Evolutionary conservation across 768 basidiomycete genomes (phyloP).

Genomic region (Agaricus subrufescens): DNA sequence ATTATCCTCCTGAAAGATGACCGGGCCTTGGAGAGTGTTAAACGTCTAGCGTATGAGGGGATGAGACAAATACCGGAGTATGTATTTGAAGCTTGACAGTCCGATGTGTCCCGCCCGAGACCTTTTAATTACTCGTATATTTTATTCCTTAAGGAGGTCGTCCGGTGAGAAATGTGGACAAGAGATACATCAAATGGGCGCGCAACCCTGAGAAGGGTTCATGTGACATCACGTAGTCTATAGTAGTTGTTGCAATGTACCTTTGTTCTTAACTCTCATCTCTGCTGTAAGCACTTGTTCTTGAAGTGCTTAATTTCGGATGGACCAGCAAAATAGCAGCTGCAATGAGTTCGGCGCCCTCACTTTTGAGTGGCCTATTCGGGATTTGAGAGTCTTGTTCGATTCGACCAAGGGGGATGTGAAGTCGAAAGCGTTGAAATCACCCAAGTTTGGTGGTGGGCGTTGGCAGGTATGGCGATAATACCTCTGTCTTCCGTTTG

Average conservation of each 20-base stretch:
- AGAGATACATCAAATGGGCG: too few relatives aligned
- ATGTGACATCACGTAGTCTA: too few relatives aligned
- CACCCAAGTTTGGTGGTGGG: constrained; percentile 70
- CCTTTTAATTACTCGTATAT: too few relatives aligned
- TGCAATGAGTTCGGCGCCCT: constrained; percentile 50
- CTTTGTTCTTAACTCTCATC: not conserved
- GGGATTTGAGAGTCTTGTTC: constrained; percentile 66
- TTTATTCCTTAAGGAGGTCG: too few relatives aligned
- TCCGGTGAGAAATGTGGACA: too few relatives aligned
- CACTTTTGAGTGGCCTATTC: constrained; percentile 76
- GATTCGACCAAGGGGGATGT: constrained; percentile 75
- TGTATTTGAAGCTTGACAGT: too few relatives aligned
- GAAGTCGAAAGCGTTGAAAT: constrained; percentile 77
- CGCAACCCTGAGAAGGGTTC: too few relatives aligned
- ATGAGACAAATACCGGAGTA: too few relatives aligned
- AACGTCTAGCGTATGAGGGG: too few relatives aligned
- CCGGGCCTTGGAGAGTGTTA: too few relatives aligned
- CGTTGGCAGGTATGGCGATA: constrained; percentile 57
- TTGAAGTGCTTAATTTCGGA: not conserved
- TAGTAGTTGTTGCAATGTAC: not conserved
- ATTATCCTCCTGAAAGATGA: too few relatives aligned
- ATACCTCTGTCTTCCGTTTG: not conserved
- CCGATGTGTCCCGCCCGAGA: too few relatives aligned
- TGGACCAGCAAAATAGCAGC: constrained; percentile 23
- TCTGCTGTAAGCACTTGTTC: not conserved